phyloP scores from a whole-genome alignment of 2,329 filamentous ascomycete genomes.

The Biscogniauxia mediterranea region DNA sequence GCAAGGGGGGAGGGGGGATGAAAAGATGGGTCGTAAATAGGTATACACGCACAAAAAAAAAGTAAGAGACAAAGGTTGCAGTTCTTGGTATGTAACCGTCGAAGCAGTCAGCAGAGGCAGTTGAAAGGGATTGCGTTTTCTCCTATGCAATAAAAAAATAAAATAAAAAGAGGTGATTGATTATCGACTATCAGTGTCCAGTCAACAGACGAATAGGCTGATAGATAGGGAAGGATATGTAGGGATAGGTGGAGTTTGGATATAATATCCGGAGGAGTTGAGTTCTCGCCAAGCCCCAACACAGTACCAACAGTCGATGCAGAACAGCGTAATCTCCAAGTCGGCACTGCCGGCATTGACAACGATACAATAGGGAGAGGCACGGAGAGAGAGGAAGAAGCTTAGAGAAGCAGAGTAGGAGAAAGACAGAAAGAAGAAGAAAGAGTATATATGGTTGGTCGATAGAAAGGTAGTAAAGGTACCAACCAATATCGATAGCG shows the following conservation, averaged over 20 bases:
- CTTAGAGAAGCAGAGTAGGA: neutral
- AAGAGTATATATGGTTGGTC: neutral
- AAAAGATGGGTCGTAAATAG: no score
- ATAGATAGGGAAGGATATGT: neutral
- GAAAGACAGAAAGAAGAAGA: neutral
- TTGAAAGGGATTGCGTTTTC: neutral
- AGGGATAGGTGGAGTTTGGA: neutral
- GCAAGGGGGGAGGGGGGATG: no score
- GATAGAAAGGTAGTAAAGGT: no score
- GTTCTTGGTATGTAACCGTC: no score
- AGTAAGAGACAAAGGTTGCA: no score
- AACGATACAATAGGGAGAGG: neutral
- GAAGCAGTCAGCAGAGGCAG: no score
- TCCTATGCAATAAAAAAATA: neutral
- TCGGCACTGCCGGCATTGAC: neutral
- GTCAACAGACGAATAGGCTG: neutral
- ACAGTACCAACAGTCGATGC: neutral
- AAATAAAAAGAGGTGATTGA: neutral
- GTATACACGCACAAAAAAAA: no score
- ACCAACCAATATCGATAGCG: no score
- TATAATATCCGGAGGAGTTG: neutral
- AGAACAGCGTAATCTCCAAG: neutral
- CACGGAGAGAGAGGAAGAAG: neutral
- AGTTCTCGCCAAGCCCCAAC: neutral
- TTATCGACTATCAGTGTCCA: neutral